Percentiles rank a stretch among this genome's conserved stretches.
These are phyloP conservation scores for Backusella mclennaniae DNA, from an alignment of 192 early-diverging fungal genomes.

Conservation along the genomic window DNA sequence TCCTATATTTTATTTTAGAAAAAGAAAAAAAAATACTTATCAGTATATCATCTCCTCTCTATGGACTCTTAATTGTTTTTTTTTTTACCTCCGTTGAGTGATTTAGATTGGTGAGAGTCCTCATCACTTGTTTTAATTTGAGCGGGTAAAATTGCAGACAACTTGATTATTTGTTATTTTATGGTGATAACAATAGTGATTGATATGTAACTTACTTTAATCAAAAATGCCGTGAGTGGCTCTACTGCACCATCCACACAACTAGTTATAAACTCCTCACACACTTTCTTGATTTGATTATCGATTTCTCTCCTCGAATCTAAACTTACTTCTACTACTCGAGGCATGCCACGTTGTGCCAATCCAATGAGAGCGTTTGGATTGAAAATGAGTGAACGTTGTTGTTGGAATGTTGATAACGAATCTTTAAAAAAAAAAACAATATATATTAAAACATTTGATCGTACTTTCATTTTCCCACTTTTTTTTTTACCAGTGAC, in stretches of 20 bases:
- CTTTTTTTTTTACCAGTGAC: slow-evolving; percentile 48
- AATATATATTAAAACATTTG: not conserved
- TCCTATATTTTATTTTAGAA: slow-evolving; percentile 1
- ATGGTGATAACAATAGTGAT: not conserved
- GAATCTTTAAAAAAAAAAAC: not conserved
- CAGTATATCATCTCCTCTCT: not conserved
- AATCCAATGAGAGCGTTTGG: slow-evolving; percentile 28
- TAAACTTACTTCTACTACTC: slow-evolving; percentile 32
- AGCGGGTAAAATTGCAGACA: slow-evolving; percentile 10
- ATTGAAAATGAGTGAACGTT: slow-evolving; percentile 26
- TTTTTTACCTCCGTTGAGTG: slow-evolving; percentile 13
- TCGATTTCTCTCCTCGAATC: slow-evolving; percentile 61
- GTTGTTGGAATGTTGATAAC: slow-evolving; percentile 15
- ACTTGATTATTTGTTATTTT: not conserved
- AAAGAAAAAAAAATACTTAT: not conserved
- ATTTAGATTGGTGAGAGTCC: not conserved
- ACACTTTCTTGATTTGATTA: slow-evolving; percentile 63
- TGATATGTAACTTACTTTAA: slow-evolving; percentile 11
- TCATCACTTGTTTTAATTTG: slow-evolving; percentile 10
- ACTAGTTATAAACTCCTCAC: slow-evolving; percentile 76
- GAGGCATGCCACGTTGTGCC: slow-evolving; percentile 30
- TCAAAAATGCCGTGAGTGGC: slow-evolving; percentile 63
- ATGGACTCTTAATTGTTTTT: not conserved
- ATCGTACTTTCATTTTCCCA: not conserved
- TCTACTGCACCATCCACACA: slow-evolving; percentile 61